These are phyloP conservation scores for Colletotrichum sp. DNA, from an alignment of 2,329 filamentous ascomycete genomes.

Conservation along the genomic window DNA sequence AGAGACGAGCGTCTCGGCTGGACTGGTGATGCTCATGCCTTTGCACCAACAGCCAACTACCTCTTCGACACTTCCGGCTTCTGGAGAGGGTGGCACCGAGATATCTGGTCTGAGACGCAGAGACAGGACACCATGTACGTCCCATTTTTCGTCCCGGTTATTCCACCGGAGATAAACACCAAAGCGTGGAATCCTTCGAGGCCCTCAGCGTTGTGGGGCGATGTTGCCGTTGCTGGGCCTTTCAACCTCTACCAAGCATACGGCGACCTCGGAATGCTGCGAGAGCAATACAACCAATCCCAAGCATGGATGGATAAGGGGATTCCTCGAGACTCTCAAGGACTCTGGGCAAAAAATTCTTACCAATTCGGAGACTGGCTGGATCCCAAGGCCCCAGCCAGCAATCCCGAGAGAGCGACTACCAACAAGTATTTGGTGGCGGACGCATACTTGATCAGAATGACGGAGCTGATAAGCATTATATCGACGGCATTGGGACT, in stretches of 20 bases:
- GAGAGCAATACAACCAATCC: constrained; percentile 43
- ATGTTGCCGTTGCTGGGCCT: constrained; percentile 43
- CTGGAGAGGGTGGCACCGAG: constrained; percentile 53
- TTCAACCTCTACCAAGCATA: constrained; percentile 44
- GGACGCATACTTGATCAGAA: constrained; percentile 50
- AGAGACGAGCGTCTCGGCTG: constrained; percentile 59
- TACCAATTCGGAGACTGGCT: constrained; percentile 48
- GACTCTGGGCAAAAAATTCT: not conserved
- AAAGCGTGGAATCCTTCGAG: not conserved
- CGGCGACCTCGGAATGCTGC: constrained; percentile 39
- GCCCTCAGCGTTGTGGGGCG: constrained; percentile 42
- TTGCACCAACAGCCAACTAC: constrained; percentile 55
- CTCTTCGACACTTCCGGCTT: constrained; percentile 59
- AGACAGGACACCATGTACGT: constrained; percentile 24
- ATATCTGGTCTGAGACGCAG: constrained; percentile 40
- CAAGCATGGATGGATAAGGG: constrained; percentile 42
- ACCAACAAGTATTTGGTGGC: constrained; percentile 47
- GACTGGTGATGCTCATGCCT: constrained; percentile 57
- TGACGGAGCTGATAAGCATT: constrained; percentile 39
- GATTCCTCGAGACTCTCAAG: constrained; percentile 26
- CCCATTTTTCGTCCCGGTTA: constrained; percentile 17
- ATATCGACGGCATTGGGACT: constrained; percentile 37
- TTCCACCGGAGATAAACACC: not conserved
- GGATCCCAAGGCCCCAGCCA: constrained; percentile 47
- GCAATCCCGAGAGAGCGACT: constrained; percentile 40